Percentiles rank a stretch among this genome's conserved stretches.
Conservation (phyloP, 169 alveolate species). For the Plasmodium reichenowi region DNA sequence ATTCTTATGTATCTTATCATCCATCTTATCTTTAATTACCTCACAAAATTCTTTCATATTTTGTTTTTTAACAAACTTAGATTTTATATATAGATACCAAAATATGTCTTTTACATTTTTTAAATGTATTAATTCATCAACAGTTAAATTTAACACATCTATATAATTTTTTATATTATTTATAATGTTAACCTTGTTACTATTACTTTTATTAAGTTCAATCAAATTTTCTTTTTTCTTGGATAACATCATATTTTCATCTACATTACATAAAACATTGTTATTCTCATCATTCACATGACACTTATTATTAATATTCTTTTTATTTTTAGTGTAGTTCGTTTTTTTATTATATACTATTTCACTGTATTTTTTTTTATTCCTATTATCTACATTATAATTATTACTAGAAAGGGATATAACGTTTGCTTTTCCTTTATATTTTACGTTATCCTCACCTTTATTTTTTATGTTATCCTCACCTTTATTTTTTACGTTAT, state of each 20-base stretch:
- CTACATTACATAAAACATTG: background rate
- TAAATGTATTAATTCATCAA: conserved; percentile 42
- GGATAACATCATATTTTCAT: no score
- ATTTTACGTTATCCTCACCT: background rate
- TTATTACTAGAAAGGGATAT: background rate
- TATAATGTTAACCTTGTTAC: background rate
- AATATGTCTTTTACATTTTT: conserved; percentile 39
- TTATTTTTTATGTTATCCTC: background rate
- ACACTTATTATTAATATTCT: background rate
- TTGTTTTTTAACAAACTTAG: background rate
- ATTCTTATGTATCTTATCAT: conserved; percentile 33
- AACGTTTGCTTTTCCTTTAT: background rate
- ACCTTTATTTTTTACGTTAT: background rate
- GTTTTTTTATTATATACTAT: background rate
- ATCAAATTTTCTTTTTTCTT: no score
- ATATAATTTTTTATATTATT: conserved; percentile 17
- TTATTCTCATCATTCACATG: background rate
- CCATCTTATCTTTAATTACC: conserved; percentile 39
- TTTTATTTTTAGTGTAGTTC: no score
- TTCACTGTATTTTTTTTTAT: background rate
- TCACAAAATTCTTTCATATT: conserved; percentile 45
- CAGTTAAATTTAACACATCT: conserved; percentile 10
- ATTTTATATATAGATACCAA: conserved; percentile 72
- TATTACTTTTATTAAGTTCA: no score
- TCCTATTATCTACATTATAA: background rate